These are phyloP conservation scores for Cadophora luteo-olivacea DNA, from an alignment of 2,329 filamentous ascomycete species.

Conservation along the genomic window DNA sequence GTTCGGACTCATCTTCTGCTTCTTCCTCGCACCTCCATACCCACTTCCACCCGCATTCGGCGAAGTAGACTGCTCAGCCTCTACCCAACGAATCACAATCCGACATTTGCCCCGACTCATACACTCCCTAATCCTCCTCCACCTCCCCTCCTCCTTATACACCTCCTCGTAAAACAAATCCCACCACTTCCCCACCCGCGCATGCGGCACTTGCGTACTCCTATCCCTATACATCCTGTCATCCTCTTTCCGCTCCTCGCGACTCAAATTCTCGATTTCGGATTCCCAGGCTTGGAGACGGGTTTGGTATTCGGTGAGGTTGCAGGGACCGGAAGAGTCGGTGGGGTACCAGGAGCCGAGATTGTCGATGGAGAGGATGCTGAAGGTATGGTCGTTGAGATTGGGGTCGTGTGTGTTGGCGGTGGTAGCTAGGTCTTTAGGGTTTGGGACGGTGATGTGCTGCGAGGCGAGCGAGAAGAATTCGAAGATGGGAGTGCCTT, in stretches of 20 bases:
- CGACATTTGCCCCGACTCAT: slow-evolving; percentile 39
- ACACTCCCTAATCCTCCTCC: slow-evolving; percentile 31
- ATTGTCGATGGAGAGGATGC: slow-evolving; percentile 26
- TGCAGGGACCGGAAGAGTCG: slow-evolving; percentile 10
- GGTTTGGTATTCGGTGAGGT: slow-evolving; percentile 9
- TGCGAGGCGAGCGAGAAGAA: slow-evolving; percentile 26
- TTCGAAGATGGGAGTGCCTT: slow-evolving; percentile 42
- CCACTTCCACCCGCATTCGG: background rate
- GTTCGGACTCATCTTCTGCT: slow-evolving; percentile 4
- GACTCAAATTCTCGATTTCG: background rate
- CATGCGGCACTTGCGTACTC: slow-evolving; percentile 4
- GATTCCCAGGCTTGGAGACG: background rate
- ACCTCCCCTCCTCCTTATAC: slow-evolving; percentile 30
- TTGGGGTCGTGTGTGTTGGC: background rate
- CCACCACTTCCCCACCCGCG: slow-evolving; percentile 36
- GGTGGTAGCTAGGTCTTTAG: background rate
- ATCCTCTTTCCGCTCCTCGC: slow-evolving; percentile 4
- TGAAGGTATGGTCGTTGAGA: background rate
- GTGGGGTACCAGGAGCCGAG: slow-evolving; percentile 19
- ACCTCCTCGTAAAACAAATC: slow-evolving; percentile 25
- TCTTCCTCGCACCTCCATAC: background rate
- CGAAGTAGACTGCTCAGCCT: background rate
- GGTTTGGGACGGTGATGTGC: background rate
- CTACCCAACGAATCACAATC: slow-evolving; percentile 35
- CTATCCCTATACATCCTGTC: background rate